These are phyloP conservation scores for Plantago elongata DNA, from an alignment of 257 asterid species.

Conservation along the genomic window DNA sequence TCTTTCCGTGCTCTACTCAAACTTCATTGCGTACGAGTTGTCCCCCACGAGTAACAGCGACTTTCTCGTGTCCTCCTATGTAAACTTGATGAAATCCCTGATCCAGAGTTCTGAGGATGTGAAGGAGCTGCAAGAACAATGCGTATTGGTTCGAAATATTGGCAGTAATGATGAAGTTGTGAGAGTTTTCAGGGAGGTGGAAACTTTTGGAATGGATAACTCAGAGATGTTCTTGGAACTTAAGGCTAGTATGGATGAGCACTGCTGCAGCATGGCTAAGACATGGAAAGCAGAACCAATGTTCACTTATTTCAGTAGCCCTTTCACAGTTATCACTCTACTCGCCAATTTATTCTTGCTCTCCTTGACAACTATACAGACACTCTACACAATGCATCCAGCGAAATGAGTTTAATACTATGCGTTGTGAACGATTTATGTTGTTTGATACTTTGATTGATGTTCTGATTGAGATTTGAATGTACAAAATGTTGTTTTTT, in stretches of 20 bases:
- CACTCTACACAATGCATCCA: slow-evolving; percentile 1
- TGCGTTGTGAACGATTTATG: neutral
- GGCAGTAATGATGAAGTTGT: slow-evolving; percentile 3
- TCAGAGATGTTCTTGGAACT: neutral
- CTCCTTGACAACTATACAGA: slow-evolving; percentile 8
- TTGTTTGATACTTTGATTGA: too few species aligned
- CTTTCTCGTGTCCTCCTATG: slow-evolving; percentile 4
- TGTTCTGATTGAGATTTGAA: too few species aligned
- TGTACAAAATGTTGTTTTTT: too few species aligned
- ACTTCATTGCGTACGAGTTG: slow-evolving; percentile 1
- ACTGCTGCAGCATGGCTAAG: slow-evolving; percentile 5
- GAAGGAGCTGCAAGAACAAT: slow-evolving; percentile 10
- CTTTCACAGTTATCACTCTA: slow-evolving; percentile 4
- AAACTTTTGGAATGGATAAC: slow-evolving; percentile 4
- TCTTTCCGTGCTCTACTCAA: slow-evolving; percentile 1
- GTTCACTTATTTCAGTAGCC: slow-evolving; percentile 6
- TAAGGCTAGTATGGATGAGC: neutral
- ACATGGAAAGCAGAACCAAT: slow-evolving; percentile 3
- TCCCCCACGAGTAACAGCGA: slow-evolving; percentile 2
- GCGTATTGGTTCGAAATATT: neutral
- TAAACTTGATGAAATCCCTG: slow-evolving; percentile 8
- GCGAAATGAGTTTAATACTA: neutral
- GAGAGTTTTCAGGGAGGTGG: slow-evolving; percentile 2
- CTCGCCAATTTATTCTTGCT: slow-evolving; percentile 6
- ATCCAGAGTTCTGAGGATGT: slow-evolving; percentile 1